phyloP scores from a whole-genome alignment of 805 yeast species.

The Hyphopichia homilentoma region DNA sequence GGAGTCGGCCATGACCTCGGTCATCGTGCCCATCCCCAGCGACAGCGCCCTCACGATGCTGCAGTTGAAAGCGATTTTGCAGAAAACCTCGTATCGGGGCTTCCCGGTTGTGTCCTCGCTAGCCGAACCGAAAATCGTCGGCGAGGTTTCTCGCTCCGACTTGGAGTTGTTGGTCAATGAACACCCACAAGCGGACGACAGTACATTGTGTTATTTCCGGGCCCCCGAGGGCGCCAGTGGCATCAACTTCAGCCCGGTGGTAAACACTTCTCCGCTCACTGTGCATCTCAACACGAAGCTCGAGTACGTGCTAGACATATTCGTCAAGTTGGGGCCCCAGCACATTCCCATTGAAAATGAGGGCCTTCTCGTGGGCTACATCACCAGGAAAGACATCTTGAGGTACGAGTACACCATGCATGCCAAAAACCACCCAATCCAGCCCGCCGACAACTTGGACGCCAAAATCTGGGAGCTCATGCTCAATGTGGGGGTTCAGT shows the following conservation, averaged over 20 bases:
- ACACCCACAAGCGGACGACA: conserved; percentile 12
- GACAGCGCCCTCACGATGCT: conserved; percentile 26
- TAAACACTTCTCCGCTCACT: conserved; percentile 59
- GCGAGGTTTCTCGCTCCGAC: conserved; percentile 44
- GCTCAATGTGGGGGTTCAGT: conserved; percentile 14
- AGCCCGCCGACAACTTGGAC: conserved; percentile 6
- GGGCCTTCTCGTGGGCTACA: conserved; percentile 65
- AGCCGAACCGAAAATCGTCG: conserved; percentile 37
- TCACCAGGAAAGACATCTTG: conserved; percentile 81
- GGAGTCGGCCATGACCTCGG: conserved; percentile 59
- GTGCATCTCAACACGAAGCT: conserved; percentile 53
- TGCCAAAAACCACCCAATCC: too few relatives aligned
- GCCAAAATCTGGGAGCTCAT: conserved; percentile 31
- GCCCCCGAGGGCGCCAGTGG: conserved; percentile 1
- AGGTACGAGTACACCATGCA: conserved; percentile 50
- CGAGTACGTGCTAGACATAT: conserved; percentile 61
- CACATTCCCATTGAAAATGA: conserved; percentile 61
- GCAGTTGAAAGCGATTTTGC: conserved; percentile 29
- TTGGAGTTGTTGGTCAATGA: conserved; percentile 11
- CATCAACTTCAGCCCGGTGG: conserved; percentile 17
- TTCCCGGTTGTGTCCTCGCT: conserved; percentile 52
- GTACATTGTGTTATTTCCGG: conserved; percentile 9
- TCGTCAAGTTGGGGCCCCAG: conserved; percentile 77
- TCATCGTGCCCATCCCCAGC: conserved; percentile 34
- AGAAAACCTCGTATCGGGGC: conserved; percentile 37